These are phyloP conservation scores for Podospora pseudocomata DNA, from an alignment of 495 filamentous ascomycete genomes.

Conservation along the genomic window DNA sequence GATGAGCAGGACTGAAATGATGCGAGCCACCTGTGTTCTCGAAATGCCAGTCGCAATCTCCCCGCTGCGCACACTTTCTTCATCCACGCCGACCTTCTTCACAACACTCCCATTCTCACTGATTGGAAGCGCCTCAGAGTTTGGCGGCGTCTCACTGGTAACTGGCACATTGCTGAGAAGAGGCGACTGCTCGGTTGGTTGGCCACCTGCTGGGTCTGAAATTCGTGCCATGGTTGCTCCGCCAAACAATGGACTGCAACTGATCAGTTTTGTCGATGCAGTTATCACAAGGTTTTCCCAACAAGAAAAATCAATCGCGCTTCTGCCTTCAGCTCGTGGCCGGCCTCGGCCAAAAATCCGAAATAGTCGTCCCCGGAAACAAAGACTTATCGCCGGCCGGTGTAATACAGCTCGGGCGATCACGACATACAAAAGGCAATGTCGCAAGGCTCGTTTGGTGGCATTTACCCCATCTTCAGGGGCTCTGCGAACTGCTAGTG, in stretches of 20 bases:
- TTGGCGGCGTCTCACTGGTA: not conserved
- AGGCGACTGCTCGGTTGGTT: slow-evolving; percentile 17
- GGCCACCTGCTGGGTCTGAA: not conserved
- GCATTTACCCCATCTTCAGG: slow-evolving; percentile 9
- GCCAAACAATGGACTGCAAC: not conserved
- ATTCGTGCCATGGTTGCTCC: slow-evolving; percentile 10
- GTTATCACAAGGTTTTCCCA: not conserved
- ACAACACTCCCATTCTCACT: not conserved
- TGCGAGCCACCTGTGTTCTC: slow-evolving; percentile 15
- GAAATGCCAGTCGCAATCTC: slow-evolving; percentile 5
- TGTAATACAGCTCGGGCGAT: slow-evolving; percentile 10
- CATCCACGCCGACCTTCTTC: slow-evolving; percentile 17
- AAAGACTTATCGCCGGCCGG: slow-evolving; percentile 11
- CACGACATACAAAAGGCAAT: slow-evolving; percentile 26
- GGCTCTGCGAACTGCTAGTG: not conserved
- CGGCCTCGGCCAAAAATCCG: not conserved
- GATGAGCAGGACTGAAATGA: slow-evolving; percentile 32
- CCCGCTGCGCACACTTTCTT: slow-evolving; percentile 14
- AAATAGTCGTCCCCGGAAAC: not conserved
- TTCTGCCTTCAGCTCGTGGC: not conserved
- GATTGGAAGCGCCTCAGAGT: slow-evolving; percentile 3
- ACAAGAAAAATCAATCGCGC: not conserved
- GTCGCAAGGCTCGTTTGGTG: slow-evolving; percentile 15
- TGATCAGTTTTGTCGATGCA: not conserved
- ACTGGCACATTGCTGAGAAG: slow-evolving; percentile 9